These are phyloP conservation scores for Termitomyces sp. DNA, from an alignment of 768 basidiomycete species.

Conservation along the genomic window DNA sequence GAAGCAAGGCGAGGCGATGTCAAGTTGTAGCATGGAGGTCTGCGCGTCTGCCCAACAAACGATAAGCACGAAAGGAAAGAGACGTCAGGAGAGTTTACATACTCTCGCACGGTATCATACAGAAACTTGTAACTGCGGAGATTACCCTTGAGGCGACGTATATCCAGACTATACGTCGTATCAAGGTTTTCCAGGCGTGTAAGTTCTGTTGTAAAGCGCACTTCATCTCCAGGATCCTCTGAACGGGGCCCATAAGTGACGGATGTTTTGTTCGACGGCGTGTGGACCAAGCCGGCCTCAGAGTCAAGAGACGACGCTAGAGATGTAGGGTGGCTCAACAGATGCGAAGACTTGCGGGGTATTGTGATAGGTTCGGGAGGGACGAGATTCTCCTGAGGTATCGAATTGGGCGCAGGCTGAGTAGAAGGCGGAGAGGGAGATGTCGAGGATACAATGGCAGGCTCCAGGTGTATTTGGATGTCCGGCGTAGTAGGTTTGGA, in stretches of 20 bases:
- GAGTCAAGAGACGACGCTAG: neutral
- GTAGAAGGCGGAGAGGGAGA: neutral
- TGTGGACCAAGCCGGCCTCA: conserved; percentile 26
- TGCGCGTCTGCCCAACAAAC: neutral
- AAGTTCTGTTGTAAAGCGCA: conserved; percentile 89
- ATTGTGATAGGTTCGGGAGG: neutral
- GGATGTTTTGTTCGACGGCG: neutral
- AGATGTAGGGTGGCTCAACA: neutral
- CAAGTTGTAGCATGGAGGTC: neutral
- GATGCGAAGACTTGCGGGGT: neutral
- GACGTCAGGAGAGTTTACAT: neutral
- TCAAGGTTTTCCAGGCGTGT: conserved; percentile 80
- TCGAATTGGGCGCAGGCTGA: neutral
- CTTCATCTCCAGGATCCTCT: conserved; percentile 84
- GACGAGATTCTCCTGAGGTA: neutral
- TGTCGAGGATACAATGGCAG: neutral
- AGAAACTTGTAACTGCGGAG: conserved; percentile 80
- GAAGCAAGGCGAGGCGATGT: neutral
- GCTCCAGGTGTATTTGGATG: neutral
- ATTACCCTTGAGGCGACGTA: conserved; percentile 83
- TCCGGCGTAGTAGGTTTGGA: neutral
- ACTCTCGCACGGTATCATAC: conserved; percentile 43
- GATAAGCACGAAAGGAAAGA: neutral
- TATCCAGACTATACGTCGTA: conserved; percentile 83
- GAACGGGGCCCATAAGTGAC: conserved; percentile 46